Base-by-base conservation (phyloP, 331 rosid genomes). In the Acacia concinna region DNA sequence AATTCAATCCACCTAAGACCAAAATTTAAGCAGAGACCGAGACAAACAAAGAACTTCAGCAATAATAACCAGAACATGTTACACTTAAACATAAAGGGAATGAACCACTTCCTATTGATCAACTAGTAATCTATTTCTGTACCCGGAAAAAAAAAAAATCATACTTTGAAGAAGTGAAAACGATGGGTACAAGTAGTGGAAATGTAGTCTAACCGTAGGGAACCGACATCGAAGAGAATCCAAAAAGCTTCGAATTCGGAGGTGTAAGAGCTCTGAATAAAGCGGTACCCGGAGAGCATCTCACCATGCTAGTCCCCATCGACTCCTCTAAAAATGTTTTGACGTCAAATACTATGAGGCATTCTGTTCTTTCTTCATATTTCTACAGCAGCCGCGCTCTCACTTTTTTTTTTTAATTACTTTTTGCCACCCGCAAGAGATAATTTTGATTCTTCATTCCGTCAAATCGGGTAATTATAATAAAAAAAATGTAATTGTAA, bases 221-320 rank as follows among this genome's bases (percentile, higher is more conserved):
- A 41, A 82, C 64, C 35, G 74, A 21, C 70, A 72, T 67, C 46
- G 91, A 85, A 63, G 92, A 86, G 80, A 83, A 23, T 59, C 73
- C 41, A 69, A 82, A 35, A 40, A 66, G 67, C 3, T 67, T 82
- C 1, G 77, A 8, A 64, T 72, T 81, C 40, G 40, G 75, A 32
- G 90, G 82, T 68, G 77, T 84, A 70, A 89, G 77, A 76, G 85
- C 77, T 86, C 82, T 84, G 82, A 89, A 72, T 41, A 87, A 65
- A 69, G 85, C 73, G 59, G 81, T 85, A 78, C 84, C 34, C n/a
- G 63, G 78, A 40, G 92, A 85, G 86, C 90, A 92, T 81, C 88
- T 88, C 85, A 76, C 66, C 74, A 86, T 9, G 31, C 80, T 41
- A 28, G 79, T 80, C 35, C 86, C 92, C 98, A 91, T 90, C 59